Evolutionary conservation across 805 yeast genomes (phyloP).

Genomic region (Yamadazyma phyllophila): DNA sequence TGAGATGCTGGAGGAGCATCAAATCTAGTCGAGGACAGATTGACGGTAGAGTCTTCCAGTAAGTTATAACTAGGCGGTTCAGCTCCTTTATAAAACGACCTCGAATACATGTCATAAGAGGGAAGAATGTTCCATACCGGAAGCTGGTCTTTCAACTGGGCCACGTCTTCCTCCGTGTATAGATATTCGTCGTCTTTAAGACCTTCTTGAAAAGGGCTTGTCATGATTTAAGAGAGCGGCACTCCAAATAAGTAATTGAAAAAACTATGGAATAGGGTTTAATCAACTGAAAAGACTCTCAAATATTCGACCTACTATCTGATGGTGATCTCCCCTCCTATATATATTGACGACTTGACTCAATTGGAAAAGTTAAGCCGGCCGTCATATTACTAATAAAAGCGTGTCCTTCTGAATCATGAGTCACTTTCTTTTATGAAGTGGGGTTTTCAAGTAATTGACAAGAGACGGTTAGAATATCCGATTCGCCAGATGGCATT

Average conservation of each 20-base stretch:
- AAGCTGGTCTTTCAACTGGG: constrained; percentile 15
- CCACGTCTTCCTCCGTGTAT: constrained; percentile 6
- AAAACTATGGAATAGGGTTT: no score
- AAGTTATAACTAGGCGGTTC: constrained; percentile 23
- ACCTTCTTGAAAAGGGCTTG: constrained; percentile 3
- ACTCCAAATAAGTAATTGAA: no score
- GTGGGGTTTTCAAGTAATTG: no score
- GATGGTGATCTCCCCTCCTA: no score
- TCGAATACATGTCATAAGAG: constrained; percentile 33
- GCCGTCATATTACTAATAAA: no score
- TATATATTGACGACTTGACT: no score
- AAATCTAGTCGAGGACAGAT: not conserved
- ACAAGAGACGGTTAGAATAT: no score
- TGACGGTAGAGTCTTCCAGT: not conserved
- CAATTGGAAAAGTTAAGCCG: no score
- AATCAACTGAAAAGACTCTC: not conserved
- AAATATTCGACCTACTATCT: not conserved
- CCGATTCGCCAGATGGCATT: no score
- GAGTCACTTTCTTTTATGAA: no score
- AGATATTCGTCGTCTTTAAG: constrained; percentile 4
- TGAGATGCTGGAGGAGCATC: not conserved
- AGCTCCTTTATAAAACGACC: constrained; percentile 14
- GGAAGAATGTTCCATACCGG: constrained; percentile 42
- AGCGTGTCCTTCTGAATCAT: no score
- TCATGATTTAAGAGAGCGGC: not conserved